Conservation (phyloP, 2,329 filamentous ascomycete genomes). For the Fusarium clavum region DNA sequence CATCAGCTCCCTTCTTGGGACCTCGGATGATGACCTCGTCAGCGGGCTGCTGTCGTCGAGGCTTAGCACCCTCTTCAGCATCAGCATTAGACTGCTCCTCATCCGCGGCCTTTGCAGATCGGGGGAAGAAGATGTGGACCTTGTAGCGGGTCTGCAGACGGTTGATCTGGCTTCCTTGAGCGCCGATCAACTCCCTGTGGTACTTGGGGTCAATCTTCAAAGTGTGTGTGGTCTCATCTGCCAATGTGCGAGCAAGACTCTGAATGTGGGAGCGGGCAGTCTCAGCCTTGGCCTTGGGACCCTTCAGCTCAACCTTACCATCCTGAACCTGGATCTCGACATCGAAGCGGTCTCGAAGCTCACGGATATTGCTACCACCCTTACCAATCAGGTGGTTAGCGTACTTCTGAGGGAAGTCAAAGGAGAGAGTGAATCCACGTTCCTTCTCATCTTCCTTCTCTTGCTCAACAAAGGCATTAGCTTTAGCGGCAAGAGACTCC, state of each 20-base stretch:
- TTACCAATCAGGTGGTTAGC: slow-evolving; percentile 85
- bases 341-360: slow-evolving; percentile 74
- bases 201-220: slow-evolving; percentile 94
- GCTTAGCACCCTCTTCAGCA: slow-evolving; percentile 74
- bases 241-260: slow-evolving; percentile 81
- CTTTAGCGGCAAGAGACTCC: slow-evolving; percentile 76
- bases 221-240: slow-evolving; percentile 88
- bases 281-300: slow-evolving; percentile 94
- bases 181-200: slow-evolving; percentile 92
- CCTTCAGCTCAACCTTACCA: slow-evolving; percentile 94
- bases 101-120: slow-evolving; percentile 67
- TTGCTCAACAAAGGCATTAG: slow-evolving; percentile 83
- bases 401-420: slow-evolving; percentile 95
- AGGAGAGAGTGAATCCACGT: slow-evolving; percentile 84
- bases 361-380: slow-evolving; percentile 73
- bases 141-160: slow-evolving; percentile 92
- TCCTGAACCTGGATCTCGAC: slow-evolving; percentile 89
- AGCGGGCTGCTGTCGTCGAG: slow-evolving; percentile 77
- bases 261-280: slow-evolving; percentile 85
- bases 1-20: slow-evolving; percentile 91
- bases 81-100: slow-evolving; percentile 80
- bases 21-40: slow-evolving; percentile 94
- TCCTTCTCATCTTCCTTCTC: slow-evolving; percentile 95
- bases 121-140: slow-evolving; percentile 95
- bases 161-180: slow-evolving; percentile 88